Evolutionary conservation across 2,329 filamentous ascomycete species (phyloP), one percentile per base, ranked within the genome.

Genomic region (Neonectria hederae): DNA sequence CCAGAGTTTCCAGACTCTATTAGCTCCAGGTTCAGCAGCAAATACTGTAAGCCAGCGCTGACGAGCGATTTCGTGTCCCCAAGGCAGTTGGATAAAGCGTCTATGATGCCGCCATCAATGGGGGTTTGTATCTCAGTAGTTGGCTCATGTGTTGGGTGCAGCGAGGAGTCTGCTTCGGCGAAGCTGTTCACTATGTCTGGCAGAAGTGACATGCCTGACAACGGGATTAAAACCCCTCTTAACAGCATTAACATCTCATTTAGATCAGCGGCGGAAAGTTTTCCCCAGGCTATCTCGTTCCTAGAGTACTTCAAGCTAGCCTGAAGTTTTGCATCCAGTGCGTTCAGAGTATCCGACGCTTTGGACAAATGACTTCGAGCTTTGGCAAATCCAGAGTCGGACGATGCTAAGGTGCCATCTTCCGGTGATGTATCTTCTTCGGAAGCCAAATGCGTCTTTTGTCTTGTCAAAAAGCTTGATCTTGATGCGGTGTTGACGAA

Each of bases 161-260:
- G 14, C 4, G 38, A 21, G 6, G 26, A 35, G 17, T 64, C 56
- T 2, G 51, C 45, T 52, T 60, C 62, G 2, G 56, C 35, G 24
- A 64, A 60, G 17, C 62, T 57, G 32, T 56, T 48, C 26, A 61
- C 62, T 14, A 65, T 61, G 19, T 30, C 53, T 10, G 57, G 62
- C 32, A 65, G 45, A 21, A 65, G 57, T 8, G 57, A 61, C 57
- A 65, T 61, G 24, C 62, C 57, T 30, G 56, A 65, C 22, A 65
- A 28, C 3, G 62, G 62, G 9, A 65, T 46, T 24, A 61, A 21
- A 5, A 61, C 32, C 5, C 40, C 53, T 52, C 57, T 46, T n/a
- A 61, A 5, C 3, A 65, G 40, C n/a, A 32, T 32, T 3, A 53
- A 57, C 5, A 65, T 61, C 28, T 61, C 56, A 6, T 57, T 40